phyloP scores from a whole-genome alignment of 208 protist species.

The Leishmania tropica region DNA sequence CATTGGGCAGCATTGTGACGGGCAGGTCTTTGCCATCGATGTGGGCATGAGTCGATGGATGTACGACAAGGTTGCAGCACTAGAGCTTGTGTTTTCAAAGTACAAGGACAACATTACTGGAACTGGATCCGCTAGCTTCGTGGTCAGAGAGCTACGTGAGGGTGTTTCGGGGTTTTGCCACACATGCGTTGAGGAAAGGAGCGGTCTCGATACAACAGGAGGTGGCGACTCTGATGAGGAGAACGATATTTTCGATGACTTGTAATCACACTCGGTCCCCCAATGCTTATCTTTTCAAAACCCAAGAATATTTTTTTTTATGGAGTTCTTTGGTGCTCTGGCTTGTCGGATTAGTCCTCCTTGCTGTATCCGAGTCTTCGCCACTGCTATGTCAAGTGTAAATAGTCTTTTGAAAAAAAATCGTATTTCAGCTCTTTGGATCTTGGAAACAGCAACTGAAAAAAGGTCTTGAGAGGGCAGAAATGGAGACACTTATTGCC shows the following conservation, averaged over 20 bases:
- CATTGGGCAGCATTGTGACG: conserved; percentile 65
- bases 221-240: not conserved
- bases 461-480: not conserved
- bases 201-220: not conserved
- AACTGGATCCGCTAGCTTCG: conserved; percentile 14
- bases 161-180: not conserved
- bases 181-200: conserved; percentile 2
- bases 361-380: not conserved
- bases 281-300: not conserved
- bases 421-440: not conserved
- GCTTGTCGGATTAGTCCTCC: not conserved
- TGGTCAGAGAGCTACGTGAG: conserved; percentile 37
- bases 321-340: not conserved
- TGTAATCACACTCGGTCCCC: conserved; percentile 11
- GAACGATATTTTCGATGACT: conserved; percentile 27
- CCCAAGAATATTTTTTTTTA: not conserved
- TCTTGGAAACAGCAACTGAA: not conserved
- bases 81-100: conserved; percentile 52
- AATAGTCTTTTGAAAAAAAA: not conserved
- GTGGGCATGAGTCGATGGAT: conserved; percentile 81
- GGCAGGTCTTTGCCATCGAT: conserved; percentile 65
- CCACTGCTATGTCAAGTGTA: not conserved
- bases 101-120: conserved; percentile 26
- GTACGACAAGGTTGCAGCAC: conserved; percentile 61
- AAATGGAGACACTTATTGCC: not conserved